Conservation (phyloP, 768 basidiomycete species). For the Lactarius sanguifluus region DNA sequence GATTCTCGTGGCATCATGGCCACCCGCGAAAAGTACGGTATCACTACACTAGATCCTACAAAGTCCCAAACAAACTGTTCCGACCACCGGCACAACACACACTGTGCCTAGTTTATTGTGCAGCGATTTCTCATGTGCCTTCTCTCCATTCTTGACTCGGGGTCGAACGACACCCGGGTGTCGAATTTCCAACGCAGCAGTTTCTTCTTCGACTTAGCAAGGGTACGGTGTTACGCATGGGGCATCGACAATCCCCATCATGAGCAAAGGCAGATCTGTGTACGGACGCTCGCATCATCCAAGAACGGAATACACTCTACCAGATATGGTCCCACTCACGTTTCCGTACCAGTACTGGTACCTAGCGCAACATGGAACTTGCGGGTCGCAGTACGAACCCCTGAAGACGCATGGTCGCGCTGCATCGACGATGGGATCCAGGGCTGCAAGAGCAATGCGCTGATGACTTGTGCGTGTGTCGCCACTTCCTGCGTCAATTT, state of each 20-base stretch:
- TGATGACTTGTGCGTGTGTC: not conserved
- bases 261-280: constrained; percentile 3
- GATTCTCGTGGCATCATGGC: not conserved
- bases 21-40: not conserved
- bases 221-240: not conserved
- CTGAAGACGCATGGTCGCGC: not conserved
- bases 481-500: not conserved
- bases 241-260: not conserved
- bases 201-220: not conserved
- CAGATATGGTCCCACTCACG: not conserved
- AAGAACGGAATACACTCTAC: not conserved
- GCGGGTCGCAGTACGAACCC: constrained; percentile 14
- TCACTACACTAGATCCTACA: not conserved
- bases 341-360: constrained; percentile 10
- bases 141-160: not conserved
- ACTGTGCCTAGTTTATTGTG: not conserved
- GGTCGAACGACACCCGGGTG: not conserved
- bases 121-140: not conserved
- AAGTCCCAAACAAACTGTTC: not conserved
- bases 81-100: not conserved
- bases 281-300: not conserved
- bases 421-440: not conserved
- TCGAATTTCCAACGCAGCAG: not conserved
- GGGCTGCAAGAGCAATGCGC: not conserved
- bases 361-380: constrained; percentile 6